Evolutionary conservation across 345 rosid genomes (phyloP).

Genomic region (Gossypium raimondii): DNA sequence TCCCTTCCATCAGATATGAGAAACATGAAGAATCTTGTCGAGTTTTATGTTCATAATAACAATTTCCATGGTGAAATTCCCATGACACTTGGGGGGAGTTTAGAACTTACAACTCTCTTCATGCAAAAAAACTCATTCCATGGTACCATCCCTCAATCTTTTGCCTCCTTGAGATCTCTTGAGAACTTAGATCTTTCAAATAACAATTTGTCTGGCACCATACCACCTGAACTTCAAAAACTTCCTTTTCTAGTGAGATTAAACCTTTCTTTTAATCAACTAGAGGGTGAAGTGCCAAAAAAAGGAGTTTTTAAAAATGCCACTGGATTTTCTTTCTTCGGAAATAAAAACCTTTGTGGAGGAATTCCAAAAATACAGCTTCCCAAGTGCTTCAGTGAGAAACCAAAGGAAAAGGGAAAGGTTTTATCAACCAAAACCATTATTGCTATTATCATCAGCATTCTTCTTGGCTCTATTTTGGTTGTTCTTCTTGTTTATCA

Average conservation of each 20-base stretch:
- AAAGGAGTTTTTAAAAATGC: conserved; percentile 34
- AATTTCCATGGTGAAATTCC: conserved; percentile 34
- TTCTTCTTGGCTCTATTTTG: not conserved
- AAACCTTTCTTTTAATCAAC: conserved; percentile 37
- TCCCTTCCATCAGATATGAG: conserved; percentile 22
- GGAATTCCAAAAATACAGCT: conserved; percentile 21
- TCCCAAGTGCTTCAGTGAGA: conserved; percentile 4
- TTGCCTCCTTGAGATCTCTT: conserved; percentile 24
- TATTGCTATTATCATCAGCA: not conserved
- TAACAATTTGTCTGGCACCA: conserved; percentile 31
- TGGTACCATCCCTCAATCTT: conserved; percentile 33
- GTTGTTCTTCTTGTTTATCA: not conserved
- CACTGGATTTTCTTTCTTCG: conserved; percentile 24
- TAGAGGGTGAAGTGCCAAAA: conserved; percentile 38
- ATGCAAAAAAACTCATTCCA: conserved; percentile 26
- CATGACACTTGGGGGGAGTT: conserved; percentile 17
- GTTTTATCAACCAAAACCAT: not conserved
- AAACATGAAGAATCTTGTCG: conserved; percentile 13
- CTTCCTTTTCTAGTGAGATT: not conserved
- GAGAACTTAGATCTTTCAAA: conserved; percentile 32
- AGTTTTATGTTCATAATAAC: conserved; percentile 21
- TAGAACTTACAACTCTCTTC: conserved; percentile 6
- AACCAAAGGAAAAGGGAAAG: not conserved
- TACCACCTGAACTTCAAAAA: conserved; percentile 17
- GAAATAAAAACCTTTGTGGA: conserved; percentile 38